A percentile compares a stretch with the other conserved stretches of the same genome.
These are phyloP conservation scores for Pseudocercospora fuligena DNA, from an alignment of 2,329 filamentous ascomycete species.

Conservation along the genomic window DNA sequence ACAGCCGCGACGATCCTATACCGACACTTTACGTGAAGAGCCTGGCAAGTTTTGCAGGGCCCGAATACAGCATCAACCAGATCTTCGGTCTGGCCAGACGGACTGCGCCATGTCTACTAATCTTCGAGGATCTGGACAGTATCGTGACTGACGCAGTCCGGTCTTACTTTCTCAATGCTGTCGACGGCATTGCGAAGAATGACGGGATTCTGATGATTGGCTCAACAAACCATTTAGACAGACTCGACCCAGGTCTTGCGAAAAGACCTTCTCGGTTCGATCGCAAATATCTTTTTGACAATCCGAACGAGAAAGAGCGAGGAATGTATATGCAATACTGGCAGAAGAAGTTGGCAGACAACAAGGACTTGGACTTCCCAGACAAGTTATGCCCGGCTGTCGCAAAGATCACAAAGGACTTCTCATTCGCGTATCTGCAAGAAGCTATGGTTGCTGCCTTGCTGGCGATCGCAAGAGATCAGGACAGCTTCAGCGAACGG, in stretches of 20 bases:
- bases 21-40: conserved; percentile 68
- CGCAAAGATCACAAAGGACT: conserved; percentile 66
- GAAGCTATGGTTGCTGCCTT: conserved; percentile 70
- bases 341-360: conserved; percentile 56
- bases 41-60: conserved; percentile 54
- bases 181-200: conserved; percentile 71
- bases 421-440: conserved; percentile 73
- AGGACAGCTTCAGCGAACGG: conserved; percentile 45
- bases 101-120: conserved; percentile 69
- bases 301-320: conserved; percentile 61
- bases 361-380: conserved; percentile 65
- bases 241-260: conserved; percentile 65
- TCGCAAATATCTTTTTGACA: conserved; percentile 68
- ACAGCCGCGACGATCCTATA: conserved; percentile 57
- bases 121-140: conserved; percentile 74
- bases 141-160: conserved; percentile 65
- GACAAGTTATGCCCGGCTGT: conserved; percentile 62
- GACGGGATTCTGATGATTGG: conserved; percentile 69
- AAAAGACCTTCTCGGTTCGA: conserved; percentile 71
- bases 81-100: conserved; percentile 66
- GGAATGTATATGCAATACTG: conserved; percentile 67
- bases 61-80: conserved; percentile 58
- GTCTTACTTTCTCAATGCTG: conserved; percentile 74
- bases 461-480: conserved; percentile 60
- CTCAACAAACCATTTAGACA: conserved; percentile 58